Base-by-base conservation (phyloP, 2,329 filamentous ascomycete genomes). In the Talaromyces sp. region DNA sequence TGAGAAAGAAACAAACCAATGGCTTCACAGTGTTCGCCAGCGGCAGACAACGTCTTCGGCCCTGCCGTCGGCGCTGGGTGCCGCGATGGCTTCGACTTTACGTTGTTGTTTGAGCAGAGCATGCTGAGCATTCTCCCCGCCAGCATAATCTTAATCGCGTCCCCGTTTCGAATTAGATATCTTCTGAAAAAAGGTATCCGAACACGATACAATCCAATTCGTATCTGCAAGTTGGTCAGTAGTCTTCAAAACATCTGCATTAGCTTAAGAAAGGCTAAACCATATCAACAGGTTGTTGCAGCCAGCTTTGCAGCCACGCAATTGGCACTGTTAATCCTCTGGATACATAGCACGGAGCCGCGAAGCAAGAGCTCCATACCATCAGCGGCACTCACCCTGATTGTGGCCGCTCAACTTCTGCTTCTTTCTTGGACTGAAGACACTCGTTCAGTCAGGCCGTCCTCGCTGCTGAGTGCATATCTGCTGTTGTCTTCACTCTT, bases 51-150 rank as follows among this genome's bases (percentile, higher is more conserved):
- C 58, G 54, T 59, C 15, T 75, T 75, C 49, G 73, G 73, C 19
- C 73, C 73, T 52, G 65, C 63, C 13, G 69, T 75, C n/a, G 57
- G 65, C 45, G 6, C 50, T 17, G 65, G 66, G 17, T 75, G 70
- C 63, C 68, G 67, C 50, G 65, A 70, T 67, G 70, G 70, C 22
- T 74, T 74, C 63, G 73, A 75, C 56, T 75, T 75, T 61, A 75
- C 73, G 3, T 68, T 75, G 17, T 62, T 74, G 3, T 75, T 75
- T 41, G 73, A 75, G 64, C 69, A 75, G 52, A 67, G 62, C n/a
- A 70, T 74, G n/a, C 63, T 74, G 9, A 65, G 66, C 7, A 58
- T 68, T 17, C 41, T 57, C 22, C 59, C 63, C 10, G 67, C 63
- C 33, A 62, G 17, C 19, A 27, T 49, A 17, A 37, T 61, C 39